Evolutionary conservation across 1,284 basidiomycete genomes (phyloP), one percentile per base, ranked within the genome.

Genomic region (Microbotryomycetes sp.): DNA sequence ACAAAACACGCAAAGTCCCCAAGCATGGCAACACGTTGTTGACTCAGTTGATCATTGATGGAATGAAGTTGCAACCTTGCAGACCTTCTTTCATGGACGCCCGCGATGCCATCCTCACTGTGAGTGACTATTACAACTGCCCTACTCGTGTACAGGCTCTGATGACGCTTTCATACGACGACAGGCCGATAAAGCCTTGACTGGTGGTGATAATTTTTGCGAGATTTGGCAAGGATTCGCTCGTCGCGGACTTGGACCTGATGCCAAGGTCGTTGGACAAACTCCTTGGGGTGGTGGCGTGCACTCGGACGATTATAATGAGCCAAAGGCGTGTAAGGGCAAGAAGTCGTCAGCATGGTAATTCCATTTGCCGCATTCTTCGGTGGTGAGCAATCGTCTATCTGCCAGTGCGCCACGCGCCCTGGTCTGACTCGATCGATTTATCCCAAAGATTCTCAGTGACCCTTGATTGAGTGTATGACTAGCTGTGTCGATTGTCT

Each of bases 51-150:
- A 86, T 97, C 52, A 69, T 97, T 49, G 86, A 87, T 73, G 92
- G 82, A 9, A 92, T 97, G 90, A 97, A 97, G 82, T 79, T 94
- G 51, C 92, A 97, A 76, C 86, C 87, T 5, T 97, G 93, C 79
- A 82, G 87, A 57, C 93, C 64, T 14, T 75, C 74, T 46, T 96
- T 97, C 87, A 88, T 93, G 72, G 85, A 92, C 68, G 89, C 92
- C 14, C 85, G 93, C 63, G 86, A 92, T 76, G 92, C 92, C 23
- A 94, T 97, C 74, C 83, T 97, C 47, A 49, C 60, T 12, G 63
- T 62, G 26, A 26, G 60, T 57, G 16, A n/a, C 48, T 19, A 29
- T 30, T n/a, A 12, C 9, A 25, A 25, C n/a, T 7, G 31, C 26
- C n/a, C 25, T 28, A n/a, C 3, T 12, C 19, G 28, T 22, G 14